Base-by-base conservation (phyloP, 805 yeast genomes). In the Teunomyces kruisii region DNA sequence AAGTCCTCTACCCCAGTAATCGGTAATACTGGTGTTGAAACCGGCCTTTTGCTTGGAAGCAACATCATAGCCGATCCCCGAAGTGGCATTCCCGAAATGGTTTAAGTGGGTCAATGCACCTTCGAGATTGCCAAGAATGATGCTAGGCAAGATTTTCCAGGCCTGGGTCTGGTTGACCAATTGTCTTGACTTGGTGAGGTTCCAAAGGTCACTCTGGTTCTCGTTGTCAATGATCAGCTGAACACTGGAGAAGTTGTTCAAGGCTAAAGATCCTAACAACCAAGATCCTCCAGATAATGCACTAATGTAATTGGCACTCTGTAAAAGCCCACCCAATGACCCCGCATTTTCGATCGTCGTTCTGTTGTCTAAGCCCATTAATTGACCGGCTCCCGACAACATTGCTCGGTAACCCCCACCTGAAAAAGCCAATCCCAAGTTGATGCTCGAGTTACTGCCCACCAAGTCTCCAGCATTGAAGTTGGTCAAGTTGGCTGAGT, bases 201-300 rank as follows among this genome's bases (percentile, higher is more conserved):
- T 66, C 76, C 74, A 70, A 7, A 66, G 41, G 46, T 66, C 65
- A 40, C 61, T 37, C 3, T 61, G 58, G 42, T 67, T 50, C 15
- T 65, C 62, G 17, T 39, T 15, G 32, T 64, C 47, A 2, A 69
- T 69, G 17, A 88, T 78, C 2, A 72, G 80, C 52, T 82, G 83
- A 17, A 88, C 80, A 9, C 86, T 70, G 8, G 90, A 80, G 83
- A 86, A 89, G 58, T 83, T 81, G 60, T 88, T 86, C 58, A 77
- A 70, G 0, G 78, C 80, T 26, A 88, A 63, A 8, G 91, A 76
- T 1, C 88, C 84, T 22, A 88, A 71, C 40, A 87, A 69, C 96
- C 96, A 88, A 10, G 86, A 77, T 22, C 96, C 96, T 27, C 96
- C 96, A 12, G 91, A 83, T 30, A 88, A 75, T 7, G 92, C 96